A percentile compares a stretch with the other conserved stretches of the same genome.
Evolutionary conservation across 208 protist genomes (phyloP).

Genomic region (Vickermania ingenoplastis): DNA sequence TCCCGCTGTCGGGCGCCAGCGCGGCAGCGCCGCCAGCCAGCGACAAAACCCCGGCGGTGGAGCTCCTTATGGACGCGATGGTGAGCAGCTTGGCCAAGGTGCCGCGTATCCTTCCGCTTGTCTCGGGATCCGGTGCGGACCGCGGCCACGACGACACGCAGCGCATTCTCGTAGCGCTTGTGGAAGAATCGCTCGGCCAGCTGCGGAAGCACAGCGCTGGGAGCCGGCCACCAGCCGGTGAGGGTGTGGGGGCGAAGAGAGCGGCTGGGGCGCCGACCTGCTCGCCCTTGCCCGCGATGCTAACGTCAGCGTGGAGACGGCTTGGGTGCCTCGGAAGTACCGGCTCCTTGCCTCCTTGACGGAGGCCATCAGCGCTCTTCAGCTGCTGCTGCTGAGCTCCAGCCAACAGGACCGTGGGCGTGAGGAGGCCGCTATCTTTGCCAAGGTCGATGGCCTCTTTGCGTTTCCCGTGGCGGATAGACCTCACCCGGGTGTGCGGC

Average conservation of each 20-base stretch:
- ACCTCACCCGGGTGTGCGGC: constrained; percentile 11
- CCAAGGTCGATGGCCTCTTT: constrained; percentile 2
- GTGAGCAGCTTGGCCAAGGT: constrained; percentile 10
- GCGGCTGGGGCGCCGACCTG: background rate
- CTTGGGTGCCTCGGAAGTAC: constrained; percentile 2
- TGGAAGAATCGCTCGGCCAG: constrained; percentile 29
- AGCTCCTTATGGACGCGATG: constrained; percentile 15
- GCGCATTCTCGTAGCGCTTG: constrained; percentile 21
- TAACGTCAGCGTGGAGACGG: background rate
- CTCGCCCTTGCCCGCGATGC: background rate
- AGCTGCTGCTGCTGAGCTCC: constrained; percentile 60
- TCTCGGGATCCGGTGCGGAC: background rate
- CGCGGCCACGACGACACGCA: constrained; percentile 19
- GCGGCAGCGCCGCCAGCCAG: constrained; percentile 7
- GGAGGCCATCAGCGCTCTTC: constrained; percentile 50
- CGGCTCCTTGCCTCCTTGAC: constrained; percentile 19
- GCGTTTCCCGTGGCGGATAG: background rate
- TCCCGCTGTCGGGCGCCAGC: constrained; percentile 6
- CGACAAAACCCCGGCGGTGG: constrained; percentile 18
- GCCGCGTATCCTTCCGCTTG: background rate
- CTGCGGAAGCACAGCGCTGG: constrained; percentile 2
- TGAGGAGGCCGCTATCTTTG: background rate
- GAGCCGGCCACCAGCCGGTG: too few relatives aligned
- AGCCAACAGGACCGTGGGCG: constrained; percentile 20
- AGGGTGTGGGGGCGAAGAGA: constrained; percentile 2